phyloP scores from a whole-genome alignment of 371 early-diverging fungal species.

The Rhizopus sp. region DNA sequence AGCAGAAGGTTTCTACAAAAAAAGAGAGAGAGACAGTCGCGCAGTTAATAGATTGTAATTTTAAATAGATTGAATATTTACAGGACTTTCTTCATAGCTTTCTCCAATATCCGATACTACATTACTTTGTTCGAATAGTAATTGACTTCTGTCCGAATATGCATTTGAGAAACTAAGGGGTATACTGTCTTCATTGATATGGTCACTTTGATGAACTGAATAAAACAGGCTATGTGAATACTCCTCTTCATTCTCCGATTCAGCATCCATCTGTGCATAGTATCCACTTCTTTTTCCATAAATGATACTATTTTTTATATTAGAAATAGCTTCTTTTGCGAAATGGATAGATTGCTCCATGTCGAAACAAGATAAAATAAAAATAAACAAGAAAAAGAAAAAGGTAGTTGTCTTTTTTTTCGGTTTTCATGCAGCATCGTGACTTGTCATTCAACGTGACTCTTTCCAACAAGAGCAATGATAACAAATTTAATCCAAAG shows the following conservation, averaged over 20 bases:
- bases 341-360: conserved; percentile 36
- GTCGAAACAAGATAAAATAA: not conserved
- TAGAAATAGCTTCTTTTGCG: conserved; percentile 27
- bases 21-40: no score
- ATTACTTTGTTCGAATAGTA: conserved; percentile 38
- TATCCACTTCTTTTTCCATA: conserved; percentile 28
- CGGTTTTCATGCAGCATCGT: conserved; percentile 14
- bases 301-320: conserved; percentile 31
- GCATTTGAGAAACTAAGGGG: conserved; percentile 45
- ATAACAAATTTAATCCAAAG: no score
- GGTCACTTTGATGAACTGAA: conserved; percentile 35
- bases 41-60: not conserved
- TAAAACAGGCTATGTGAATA: conserved; percentile 43
- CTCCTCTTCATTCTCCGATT: conserved; percentile 45
- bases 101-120: conserved; percentile 12
- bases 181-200: conserved; percentile 42
- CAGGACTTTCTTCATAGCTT: conserved; percentile 33
- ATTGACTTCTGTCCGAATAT: conserved; percentile 50
- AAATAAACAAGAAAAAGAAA: conserved; percentile 7
- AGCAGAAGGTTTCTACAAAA: conserved; percentile 52
- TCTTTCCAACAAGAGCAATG: no score
- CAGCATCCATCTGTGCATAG: conserved; percentile 46
- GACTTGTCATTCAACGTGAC: conserved; percentile 10
- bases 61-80: conserved; percentile 4
- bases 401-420: not conserved